Evolutionary conservation across 83 land plant genomes (phyloP).

Genomic region (Picea abies): DNA sequence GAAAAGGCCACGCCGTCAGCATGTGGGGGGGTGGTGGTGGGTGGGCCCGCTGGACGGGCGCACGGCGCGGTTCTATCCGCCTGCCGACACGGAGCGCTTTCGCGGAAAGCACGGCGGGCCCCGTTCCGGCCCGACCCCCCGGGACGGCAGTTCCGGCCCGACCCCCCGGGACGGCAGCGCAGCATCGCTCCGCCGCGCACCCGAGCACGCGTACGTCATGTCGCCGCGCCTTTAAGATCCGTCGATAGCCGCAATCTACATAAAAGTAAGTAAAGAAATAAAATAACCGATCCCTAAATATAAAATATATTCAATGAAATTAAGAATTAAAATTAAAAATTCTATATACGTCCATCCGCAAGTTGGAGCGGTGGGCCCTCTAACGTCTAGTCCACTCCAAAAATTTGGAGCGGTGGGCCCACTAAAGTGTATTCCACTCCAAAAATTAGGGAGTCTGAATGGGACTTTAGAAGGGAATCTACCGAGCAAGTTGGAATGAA

Average conservation of each 20-base stretch:
- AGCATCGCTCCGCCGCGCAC: conserved; percentile 13
- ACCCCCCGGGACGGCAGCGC: conserved; percentile 1
- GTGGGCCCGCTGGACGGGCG: neutral
- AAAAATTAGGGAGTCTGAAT: neutral
- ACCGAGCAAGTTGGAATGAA: too few relatives aligned
- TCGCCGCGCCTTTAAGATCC: conserved; percentile 8
- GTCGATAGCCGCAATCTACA: neutral
- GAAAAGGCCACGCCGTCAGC: neutral
- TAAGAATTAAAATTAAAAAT: too few relatives aligned
- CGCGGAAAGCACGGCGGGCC: neutral
- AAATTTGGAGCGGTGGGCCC: neutral
- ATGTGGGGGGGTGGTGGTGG: neutral
- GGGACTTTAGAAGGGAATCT: too few relatives aligned
- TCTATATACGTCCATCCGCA: too few relatives aligned
- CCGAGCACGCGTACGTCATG: conserved; percentile 14
- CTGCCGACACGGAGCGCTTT: conserved; percentile 12
- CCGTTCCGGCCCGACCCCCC: too few relatives aligned
- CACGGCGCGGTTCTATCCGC: neutral
- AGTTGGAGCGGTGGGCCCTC: too few relatives aligned
- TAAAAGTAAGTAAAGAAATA: neutral
- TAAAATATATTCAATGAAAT: too few relatives aligned
- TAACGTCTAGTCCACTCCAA: neutral
- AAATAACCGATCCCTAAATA: neutral
- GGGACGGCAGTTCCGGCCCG: neutral
- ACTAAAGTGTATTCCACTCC: neutral